Evolutionary conservation across 108 stramenopile genomes (phyloP).

Genomic region (Cyclotella choctawhatcheeana): DNA sequence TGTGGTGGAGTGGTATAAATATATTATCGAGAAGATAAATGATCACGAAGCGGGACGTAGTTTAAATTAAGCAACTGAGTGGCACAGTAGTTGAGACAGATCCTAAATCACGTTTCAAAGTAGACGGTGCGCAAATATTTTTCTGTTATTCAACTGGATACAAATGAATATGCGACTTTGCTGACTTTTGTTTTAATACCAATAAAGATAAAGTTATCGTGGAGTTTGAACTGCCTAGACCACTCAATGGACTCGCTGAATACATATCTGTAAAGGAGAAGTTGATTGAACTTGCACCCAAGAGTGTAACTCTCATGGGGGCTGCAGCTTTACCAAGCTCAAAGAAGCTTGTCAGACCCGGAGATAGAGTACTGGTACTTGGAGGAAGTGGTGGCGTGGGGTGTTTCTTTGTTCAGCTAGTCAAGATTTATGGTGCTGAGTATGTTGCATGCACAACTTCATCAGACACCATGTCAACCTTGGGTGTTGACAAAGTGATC

Average conservation of each 20-base stretch:
- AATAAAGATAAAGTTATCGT: constrained; percentile 50
- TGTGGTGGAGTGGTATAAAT: too few relatives aligned
- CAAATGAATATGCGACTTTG: too few relatives aligned
- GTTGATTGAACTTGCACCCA: constrained; percentile 34
- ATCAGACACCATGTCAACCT: constrained; percentile 42
- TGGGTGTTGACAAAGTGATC: constrained; percentile 58
- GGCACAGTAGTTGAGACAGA: constrained; percentile 56
- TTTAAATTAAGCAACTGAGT: too few relatives aligned
- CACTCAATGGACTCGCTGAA: constrained; percentile 59
- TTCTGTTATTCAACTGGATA: too few relatives aligned
- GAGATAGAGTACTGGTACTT: constrained; percentile 56
- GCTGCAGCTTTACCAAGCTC: constrained; percentile 22
- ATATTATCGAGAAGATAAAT: too few relatives aligned
- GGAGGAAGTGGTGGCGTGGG: constrained; percentile 69
- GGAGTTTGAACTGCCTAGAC: constrained; percentile 46
- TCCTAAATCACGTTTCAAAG: constrained; percentile 38
- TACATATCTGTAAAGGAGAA: constrained; percentile 37
- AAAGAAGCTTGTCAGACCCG: constrained; percentile 35
- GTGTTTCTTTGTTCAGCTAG: constrained; percentile 45
- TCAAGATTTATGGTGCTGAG: constrained; percentile 38
- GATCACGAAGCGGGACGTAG: too few relatives aligned
- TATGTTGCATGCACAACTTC: constrained; percentile 53
- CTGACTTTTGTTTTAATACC: too few relatives aligned
- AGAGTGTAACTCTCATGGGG: constrained; percentile 20
- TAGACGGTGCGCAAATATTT: too few relatives aligned